Evolutionary conservation across 2,329 filamentous ascomycete genomes (phyloP).

Genomic region (Neonectria magnoliae): DNA sequence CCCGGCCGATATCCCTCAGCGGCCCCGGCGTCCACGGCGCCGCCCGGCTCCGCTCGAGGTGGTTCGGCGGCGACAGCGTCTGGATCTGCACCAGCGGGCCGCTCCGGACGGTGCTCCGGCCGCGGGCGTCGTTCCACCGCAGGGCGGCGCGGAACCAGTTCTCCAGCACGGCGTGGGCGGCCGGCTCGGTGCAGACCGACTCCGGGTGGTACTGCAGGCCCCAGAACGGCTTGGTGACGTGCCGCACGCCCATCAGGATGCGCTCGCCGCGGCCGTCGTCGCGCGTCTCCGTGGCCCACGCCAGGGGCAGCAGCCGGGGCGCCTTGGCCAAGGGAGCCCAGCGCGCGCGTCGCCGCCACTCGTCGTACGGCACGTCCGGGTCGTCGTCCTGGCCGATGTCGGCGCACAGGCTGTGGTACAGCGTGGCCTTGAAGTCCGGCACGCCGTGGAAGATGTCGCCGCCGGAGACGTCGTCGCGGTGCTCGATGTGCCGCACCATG

Average conservation of each 20-base stretch:
- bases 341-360: constrained; percentile 40
- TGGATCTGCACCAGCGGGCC: constrained; percentile 33
- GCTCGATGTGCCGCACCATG: constrained; percentile 75
- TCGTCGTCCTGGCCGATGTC: constrained; percentile 60
- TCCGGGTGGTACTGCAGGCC: constrained; percentile 93
- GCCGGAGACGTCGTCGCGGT: constrained; percentile 49
- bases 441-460: constrained; percentile 73
- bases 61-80: constrained; percentile 39
- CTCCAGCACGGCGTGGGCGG: constrained; percentile 70
- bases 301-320: constrained; percentile 64
- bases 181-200: constrained; percentile 81
- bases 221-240: constrained; percentile 78
- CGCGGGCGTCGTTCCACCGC: constrained; percentile 63
- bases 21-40: not conserved
- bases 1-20: constrained; percentile 28
- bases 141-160: constrained; percentile 80
- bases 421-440: constrained; percentile 72
- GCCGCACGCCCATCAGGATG: constrained; percentile 81
- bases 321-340: constrained; percentile 52
- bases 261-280: constrained; percentile 54
- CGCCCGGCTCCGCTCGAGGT: constrained; percentile 31
- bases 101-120: constrained; percentile 21
- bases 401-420: constrained; percentile 76
- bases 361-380: constrained; percentile 22
- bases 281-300: constrained; percentile 66